Evolutionary conservation across 352 stramenopile species (phyloP).

Genomic region (Phytophthora foliorum): DNA sequence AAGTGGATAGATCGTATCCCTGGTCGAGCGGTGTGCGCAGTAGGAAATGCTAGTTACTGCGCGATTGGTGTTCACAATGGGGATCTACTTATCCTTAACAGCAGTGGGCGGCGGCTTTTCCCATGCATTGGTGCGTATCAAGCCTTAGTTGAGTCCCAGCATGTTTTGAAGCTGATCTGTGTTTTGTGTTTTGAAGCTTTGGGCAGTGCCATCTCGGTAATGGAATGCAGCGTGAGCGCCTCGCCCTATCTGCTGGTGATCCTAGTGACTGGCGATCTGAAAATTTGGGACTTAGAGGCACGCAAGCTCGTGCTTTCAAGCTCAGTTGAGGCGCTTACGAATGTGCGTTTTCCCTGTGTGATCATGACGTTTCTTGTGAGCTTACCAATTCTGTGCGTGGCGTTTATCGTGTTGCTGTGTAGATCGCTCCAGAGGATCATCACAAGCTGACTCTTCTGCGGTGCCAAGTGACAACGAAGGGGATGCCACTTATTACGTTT

Average conservation of each 20-base stretch:
- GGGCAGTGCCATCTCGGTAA: slow-evolving; percentile 64
- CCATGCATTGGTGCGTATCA: slow-evolving; percentile 75
- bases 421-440: slow-evolving; percentile 35
- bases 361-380: background rate
- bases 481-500: slow-evolving; percentile 88
- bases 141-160: background rate
- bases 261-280: slow-evolving; percentile 62
- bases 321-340: slow-evolving; percentile 73
- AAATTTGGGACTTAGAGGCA: slow-evolving; percentile 77
- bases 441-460: slow-evolving; percentile 75
- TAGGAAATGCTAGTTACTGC: slow-evolving; percentile 75
- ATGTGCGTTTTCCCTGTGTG: slow-evolving; percentile 36
- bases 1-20: slow-evolving; percentile 88
- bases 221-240: slow-evolving; percentile 74
- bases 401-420: slow-evolving; percentile 3
- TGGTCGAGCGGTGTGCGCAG: slow-evolving; percentile 60
- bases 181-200: slow-evolving; percentile 52
- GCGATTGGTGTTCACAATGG: slow-evolving; percentile 71
- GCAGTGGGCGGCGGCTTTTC: slow-evolving; percentile 75
- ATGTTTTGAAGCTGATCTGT: background rate
- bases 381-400: background rate
- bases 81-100: slow-evolving; percentile 74
- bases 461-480: slow-evolving; percentile 73
- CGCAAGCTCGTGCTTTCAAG: slow-evolving; percentile 63
- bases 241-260: slow-evolving; percentile 84